These are phyloP conservation scores for Primulina tabacum DNA, from an alignment of 257 asterid species.

Conservation along the genomic window DNA sequence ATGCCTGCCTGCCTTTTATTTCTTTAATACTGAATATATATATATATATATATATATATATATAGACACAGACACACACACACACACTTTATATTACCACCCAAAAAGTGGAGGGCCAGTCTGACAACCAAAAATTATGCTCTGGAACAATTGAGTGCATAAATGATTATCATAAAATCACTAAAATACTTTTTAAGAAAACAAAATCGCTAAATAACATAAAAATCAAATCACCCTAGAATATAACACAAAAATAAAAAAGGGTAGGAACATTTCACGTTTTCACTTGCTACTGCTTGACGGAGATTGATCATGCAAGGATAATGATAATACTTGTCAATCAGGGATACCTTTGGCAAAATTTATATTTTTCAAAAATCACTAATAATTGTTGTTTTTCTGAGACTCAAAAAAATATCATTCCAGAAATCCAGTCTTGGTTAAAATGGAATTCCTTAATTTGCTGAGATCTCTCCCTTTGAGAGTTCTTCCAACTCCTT, in stretches of 20 bases:
- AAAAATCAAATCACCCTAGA: neutral
- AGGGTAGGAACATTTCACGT: neutral
- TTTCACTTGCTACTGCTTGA: neutral
- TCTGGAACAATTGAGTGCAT: conserved; percentile 14
- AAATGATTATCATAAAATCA: neutral
- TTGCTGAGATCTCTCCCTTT: conserved; percentile 68
- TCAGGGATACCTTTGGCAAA: neutral
- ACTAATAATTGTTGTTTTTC: neutral
- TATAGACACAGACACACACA: no score
- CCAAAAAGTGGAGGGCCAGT: conserved; percentile 21
- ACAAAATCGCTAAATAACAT: neutral
- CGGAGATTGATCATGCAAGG: conserved; percentile 14
- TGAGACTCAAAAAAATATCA: conserved; percentile 3
- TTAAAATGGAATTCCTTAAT: conserved; percentile 54
- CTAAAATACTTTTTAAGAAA: no score
- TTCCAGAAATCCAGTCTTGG: conserved; percentile 67
- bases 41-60: no score
- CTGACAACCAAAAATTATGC: conserved; percentile 22
- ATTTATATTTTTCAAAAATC: neutral
- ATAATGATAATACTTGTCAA: neutral
- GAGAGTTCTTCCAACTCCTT: conserved; percentile 69
- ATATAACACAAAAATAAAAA: neutral
- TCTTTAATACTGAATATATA: no score
- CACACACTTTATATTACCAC: neutral
- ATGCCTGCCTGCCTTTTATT: neutral